A percentile compares a stretch with the other conserved stretches of the same genome.
Conservation (phyloP, 2,329 filamentous ascomycete genomes). For the Penicillium sp. region DNA sequence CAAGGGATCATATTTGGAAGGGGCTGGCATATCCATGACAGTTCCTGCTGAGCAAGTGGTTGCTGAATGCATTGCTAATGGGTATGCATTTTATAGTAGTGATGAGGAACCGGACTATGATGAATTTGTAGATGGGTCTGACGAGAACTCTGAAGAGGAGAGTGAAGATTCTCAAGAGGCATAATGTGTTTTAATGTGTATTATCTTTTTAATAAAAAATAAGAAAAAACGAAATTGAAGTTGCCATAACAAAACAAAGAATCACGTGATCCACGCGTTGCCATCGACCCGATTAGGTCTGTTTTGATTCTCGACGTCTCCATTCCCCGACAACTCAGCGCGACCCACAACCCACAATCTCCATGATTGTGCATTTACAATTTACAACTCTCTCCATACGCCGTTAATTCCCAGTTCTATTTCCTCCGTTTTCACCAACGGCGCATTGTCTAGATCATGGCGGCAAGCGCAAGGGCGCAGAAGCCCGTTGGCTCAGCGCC, state of each 20-base stretch:
- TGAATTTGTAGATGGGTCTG: not conserved
- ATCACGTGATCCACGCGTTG: slow-evolving; percentile 17
- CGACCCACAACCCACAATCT: slow-evolving; percentile 7
- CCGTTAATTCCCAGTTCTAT: slow-evolving; percentile 7
- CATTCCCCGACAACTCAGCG: slow-evolving; percentile 20
- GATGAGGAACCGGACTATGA: not conserved
- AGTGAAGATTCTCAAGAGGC: not conserved
- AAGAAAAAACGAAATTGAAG: not conserved
- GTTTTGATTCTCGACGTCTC: slow-evolving; percentile 27
- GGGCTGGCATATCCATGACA: not conserved
- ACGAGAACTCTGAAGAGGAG: not conserved
- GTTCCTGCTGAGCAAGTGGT: slow-evolving; percentile 1
- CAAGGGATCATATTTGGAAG: not conserved
- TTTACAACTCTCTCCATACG: not conserved
- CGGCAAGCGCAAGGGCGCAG: slow-evolving; percentile 41
- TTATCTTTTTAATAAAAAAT: too few relatives aligned
- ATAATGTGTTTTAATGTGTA: not conserved
- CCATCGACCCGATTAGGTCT: slow-evolving; percentile 20
- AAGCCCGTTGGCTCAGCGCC: slow-evolving; percentile 71
- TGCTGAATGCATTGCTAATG: not conserved
- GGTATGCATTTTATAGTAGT: not conserved
- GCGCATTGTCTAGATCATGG: slow-evolving; percentile 45
- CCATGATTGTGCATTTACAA: slow-evolving; percentile 7
- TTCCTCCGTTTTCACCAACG: slow-evolving; percentile 19
- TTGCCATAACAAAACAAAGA: not conserved